Evolutionary conservation across 2,329 filamentous ascomycete species (phyloP).

Genomic region (Trichophyton simii): DNA sequence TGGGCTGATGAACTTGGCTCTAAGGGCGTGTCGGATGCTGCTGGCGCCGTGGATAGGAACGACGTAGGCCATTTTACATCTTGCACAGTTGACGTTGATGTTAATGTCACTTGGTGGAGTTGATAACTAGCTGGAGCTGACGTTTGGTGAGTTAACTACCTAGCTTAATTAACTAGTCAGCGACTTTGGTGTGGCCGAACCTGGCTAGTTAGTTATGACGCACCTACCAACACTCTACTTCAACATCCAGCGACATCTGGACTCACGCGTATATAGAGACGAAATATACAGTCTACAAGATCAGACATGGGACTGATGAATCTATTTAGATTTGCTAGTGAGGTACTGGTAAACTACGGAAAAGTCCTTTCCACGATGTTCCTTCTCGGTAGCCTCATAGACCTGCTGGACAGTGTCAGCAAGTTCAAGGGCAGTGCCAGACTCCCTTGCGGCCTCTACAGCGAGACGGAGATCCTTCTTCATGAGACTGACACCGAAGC

Average conservation of each 20-base stretch:
- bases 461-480: slow-evolving; percentile 66
- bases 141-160: neutral
- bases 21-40: slow-evolving; percentile 79
- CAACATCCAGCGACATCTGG: too few relatives aligned
- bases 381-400: slow-evolving; percentile 53
- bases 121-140: neutral
- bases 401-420: slow-evolving; percentile 51
- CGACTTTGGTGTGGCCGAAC: too few relatives aligned
- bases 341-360: slow-evolving; percentile 69
- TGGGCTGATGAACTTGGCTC: slow-evolving; percentile 59
- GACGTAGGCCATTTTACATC: slow-evolving; percentile 73
- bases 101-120: neutral
- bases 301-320: neutral
- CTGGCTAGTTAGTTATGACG: too few relatives aligned
- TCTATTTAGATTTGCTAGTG: slow-evolving; percentile 19
- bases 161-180: too few relatives aligned
- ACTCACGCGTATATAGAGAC: too few relatives aligned
- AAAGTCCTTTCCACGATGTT: slow-evolving; percentile 61
- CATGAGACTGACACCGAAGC: slow-evolving; percentile 68
- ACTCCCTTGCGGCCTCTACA: slow-evolving; percentile 57
- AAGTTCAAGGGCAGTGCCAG: slow-evolving; percentile 52
- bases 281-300: neutral
- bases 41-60: slow-evolving; percentile 87
- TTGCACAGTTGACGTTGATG: slow-evolving; percentile 9
- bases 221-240: too few relatives aligned